Evolutionary conservation across 495 filamentous ascomycete species (phyloP).

Genomic region (Massariosphaeria phaeospora): DNA sequence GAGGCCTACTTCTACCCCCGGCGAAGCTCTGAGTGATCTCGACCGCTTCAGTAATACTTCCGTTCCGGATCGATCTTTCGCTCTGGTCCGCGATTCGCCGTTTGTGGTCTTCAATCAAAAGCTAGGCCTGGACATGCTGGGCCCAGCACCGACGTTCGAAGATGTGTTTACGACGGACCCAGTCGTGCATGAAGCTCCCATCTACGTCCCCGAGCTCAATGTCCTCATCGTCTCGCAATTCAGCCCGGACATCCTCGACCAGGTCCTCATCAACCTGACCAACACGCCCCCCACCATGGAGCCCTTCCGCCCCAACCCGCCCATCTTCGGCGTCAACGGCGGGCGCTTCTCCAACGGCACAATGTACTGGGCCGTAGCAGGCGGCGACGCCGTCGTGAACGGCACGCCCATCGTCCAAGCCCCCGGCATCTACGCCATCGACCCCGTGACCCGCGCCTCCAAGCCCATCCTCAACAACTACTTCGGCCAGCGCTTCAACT

Average conservation of each 20-base stretch:
- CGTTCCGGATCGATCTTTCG: neutral
- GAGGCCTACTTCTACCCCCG: too few species aligned
- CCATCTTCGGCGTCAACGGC: slow-evolving; percentile 27
- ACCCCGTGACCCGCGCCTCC: slow-evolving; percentile 27
- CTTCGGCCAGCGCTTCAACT: slow-evolving; percentile 32
- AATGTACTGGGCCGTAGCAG: slow-evolving; percentile 23
- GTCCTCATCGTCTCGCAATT: slow-evolving; percentile 35
- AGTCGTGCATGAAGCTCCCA: slow-evolving; percentile 44
- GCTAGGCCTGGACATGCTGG: slow-evolving; percentile 40
- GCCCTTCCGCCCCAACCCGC: slow-evolving; percentile 22
- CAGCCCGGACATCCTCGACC: neutral
- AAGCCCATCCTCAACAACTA: slow-evolving; percentile 31
- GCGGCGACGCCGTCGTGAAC: neutral
- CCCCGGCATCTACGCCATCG: slow-evolving; percentile 26
- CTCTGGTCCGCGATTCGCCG: neutral
- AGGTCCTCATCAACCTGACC: slow-evolving; percentile 21
- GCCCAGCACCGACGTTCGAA: slow-evolving; percentile 35
- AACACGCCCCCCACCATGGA: slow-evolving; percentile 13
- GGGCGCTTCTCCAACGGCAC: slow-evolving; percentile 27
- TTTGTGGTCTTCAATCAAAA: slow-evolving; percentile 43
- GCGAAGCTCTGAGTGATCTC: too few species aligned
- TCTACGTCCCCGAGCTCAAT: slow-evolving; percentile 42
- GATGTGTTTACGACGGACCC: slow-evolving; percentile 36
- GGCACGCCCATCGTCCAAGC: neutral
- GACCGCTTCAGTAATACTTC: neutral